phyloP scores from a whole-genome alignment of 345 rosid genomes.

The Eucalyptus erythrocorys region DNA sequence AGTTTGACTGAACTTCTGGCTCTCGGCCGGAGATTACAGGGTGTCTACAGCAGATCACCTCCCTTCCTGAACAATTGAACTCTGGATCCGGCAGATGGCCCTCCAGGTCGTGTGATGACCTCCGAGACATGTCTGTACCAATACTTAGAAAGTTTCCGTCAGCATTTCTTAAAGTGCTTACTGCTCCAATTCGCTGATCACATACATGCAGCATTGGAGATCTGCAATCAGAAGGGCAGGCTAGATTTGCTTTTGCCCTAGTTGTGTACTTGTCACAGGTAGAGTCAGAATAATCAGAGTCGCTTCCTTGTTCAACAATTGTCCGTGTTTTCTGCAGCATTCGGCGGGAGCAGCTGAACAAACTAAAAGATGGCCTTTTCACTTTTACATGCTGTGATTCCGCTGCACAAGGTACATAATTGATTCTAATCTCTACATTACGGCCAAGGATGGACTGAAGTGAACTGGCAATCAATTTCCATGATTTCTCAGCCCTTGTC shows the following conservation, averaged over 20 bases:
- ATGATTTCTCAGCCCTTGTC: slow-evolving; percentile 79
- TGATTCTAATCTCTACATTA: slow-evolving; percentile 81
- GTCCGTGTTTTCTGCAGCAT: slow-evolving; percentile 31
- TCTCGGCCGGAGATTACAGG: slow-evolving; percentile 3
- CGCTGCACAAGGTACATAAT: slow-evolving; percentile 36
- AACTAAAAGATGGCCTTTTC: slow-evolving; percentile 43
- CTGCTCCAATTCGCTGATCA: slow-evolving; percentile 15
- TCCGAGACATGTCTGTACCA: slow-evolving; percentile 19
- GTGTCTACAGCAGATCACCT: slow-evolving; percentile 1
- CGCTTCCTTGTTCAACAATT: slow-evolving; percentile 17
- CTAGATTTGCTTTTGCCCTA: slow-evolving; percentile 7
- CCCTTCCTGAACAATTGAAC: slow-evolving; percentile 12
- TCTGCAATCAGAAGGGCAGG: slow-evolving; percentile 17
- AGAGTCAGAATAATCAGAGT: slow-evolving; percentile 30
- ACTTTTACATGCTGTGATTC: slow-evolving; percentile 33
- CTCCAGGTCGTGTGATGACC: slow-evolving; percentile 18
- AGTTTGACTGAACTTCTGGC: slow-evolving; percentile 19
- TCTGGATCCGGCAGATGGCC: slow-evolving; percentile 1
- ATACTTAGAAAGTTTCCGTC: slow-evolving; percentile 70
- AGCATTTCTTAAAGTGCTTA: slow-evolving; percentile 46
- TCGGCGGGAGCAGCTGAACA: slow-evolving; percentile 73
- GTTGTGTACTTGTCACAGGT: slow-evolving; percentile 34
- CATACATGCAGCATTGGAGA: slow-evolving; percentile 15
- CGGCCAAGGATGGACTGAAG: slow-evolving; percentile 71
- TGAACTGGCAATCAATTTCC: slow-evolving; percentile 84